Evolutionary conservation across 495 filamentous ascomycete genomes (phyloP), one percentile per base, ranked within the genome.

Genomic region (Penicillium angulare): DNA sequence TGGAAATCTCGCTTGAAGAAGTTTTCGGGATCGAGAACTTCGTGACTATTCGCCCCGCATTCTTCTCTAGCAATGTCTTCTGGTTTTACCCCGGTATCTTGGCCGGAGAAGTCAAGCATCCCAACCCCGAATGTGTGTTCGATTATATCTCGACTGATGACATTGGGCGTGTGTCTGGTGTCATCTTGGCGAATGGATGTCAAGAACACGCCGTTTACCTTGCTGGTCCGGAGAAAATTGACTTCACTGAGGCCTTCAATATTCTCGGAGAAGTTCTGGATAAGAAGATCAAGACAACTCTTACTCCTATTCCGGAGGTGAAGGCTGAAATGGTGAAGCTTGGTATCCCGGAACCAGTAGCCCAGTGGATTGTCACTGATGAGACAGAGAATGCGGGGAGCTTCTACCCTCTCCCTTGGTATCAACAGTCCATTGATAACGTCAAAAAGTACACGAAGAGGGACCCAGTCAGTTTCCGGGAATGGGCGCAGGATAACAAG

Each of bases 401-500:
- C 4, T 43, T 52, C 15, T 56, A 31, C 10, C 8, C 10, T 7
- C 15, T n/a, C 5, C 17, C 34, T 43, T 39, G 21, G 0, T 49
- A 42, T 7, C 4, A 20, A 26, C 32, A 46, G 17, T 53, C 46
- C 10, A 15, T 26, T 8, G 43, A 12, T 3, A 57, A 48, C 38
- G 15, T 55, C 6, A 47, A 43, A 16, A 61, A 54, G 46, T 61
- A 53, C 40, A 57, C 47, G 2, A 12, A 36, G 1, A 46, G 52
- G 17, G 64, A 73, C 36, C 75, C 80, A 8, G 52, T 67, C 38
- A 56, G 41, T 16, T 75, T 83, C 51, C 58, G 65, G 51, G 54
- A 71, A 22, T 84, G 80, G 80, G 46, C 82, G 35, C 65, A 71
- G 47, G 58, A 67, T 20, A 56, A 59, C 16, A 50, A 50, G 22